Evolutionary conservation across 495 filamentous ascomycete genomes (phyloP), one percentile per base, ranked within the genome.

Genomic region (Xylaria sp.): DNA sequence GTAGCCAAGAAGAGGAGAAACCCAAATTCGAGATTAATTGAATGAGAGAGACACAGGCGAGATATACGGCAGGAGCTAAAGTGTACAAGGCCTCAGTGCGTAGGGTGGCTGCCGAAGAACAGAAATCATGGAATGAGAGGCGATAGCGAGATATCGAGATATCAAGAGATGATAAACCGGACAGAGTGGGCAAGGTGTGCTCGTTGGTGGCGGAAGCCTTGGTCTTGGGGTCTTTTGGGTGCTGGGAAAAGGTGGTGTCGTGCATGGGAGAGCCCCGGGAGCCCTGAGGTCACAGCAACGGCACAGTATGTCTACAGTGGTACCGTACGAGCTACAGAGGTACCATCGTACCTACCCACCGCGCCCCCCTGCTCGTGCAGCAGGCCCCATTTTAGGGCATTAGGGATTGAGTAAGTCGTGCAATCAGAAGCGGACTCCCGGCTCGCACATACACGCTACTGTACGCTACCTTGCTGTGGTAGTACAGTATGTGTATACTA

Each of bases 201-300:
- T n/a, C n/a, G 33, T 65, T 66, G 69, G 69, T 66, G 69, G 69
- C 61, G 69, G 69, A 58, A 66, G 44, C 50, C 29, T 59, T 65
- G 61, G 52, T 68, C 48, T 68, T 50, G 24, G 58, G 58, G 33
- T 44, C 67, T 62, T 61, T 59, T 43, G 58, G 58, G 48, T 48
- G 58, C 35, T 59, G 55, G 35, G 24, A 53, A 37, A 61, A 69
- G 67, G 67, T 69, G 67, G 67, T 69, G 55, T 41, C 5, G 55
- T 59, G 66, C 40, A 40, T 40, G 57, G 57, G 61, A 44, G 41
- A 44, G 61, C 37, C 29, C 35, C 37, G 37, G 44, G 44, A 21
- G 41, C 40, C 44, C 43, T 52, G 44, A 44, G 37, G 44, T 37
- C 29, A 37, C 46, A 53, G 14, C 35, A 67, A 19, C 19, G 2